Evolutionary conservation across 352 stramenopile species (phyloP), one percentile per base, ranked within the genome.

Genomic region (Blastocystis sp.): DNA sequence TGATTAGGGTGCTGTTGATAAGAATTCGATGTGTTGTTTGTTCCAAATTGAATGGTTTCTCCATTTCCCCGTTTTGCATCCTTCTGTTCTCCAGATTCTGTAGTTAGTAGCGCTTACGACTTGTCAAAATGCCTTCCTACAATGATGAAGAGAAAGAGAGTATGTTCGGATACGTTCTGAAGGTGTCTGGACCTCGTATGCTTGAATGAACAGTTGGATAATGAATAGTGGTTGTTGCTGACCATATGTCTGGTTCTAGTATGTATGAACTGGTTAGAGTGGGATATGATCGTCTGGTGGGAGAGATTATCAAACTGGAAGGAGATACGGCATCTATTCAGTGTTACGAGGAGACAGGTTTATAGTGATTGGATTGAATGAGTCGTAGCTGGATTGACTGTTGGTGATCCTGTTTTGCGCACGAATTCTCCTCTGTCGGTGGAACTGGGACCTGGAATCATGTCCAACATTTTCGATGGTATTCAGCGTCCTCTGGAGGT

Each of bases 381-480:
- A 80, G 5, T 7, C 5, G 27, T 80, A 80, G 69, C 49, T 35
- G 97, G 97, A 69, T 90, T 99, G 59, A 98, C 95, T 11, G 96
- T 99, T 56, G 97, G 96, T 29, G 96, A 99, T 90, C 96, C 96
- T 9, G 96, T 98, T 39, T 92, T 98, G 78, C 92, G 97, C 71
- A 98, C 96, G 88, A 97, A 97, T 88, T 93, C 97, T 90, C 96
- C 97, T 52, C 91, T 99, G 61, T 98, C 94, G 1, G 95, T 99
- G 37, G 95, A 98, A 88, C 92, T 99, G 7, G 97, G 97, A 35
- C 97, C 97, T n/a, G 97, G 97, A 87, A 99, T 99, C 89, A 98
- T 99, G 91, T 96, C 96, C 88, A 98, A 97, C 77, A 99, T 99
- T 91, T 99, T 99, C 88, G 97, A 99, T 91, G 97, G 97, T 88